These are phyloP conservation scores for Exophiala mesophila DNA, from an alignment of 2,329 filamentous ascomycete genomes.

Conservation along the genomic window DNA sequence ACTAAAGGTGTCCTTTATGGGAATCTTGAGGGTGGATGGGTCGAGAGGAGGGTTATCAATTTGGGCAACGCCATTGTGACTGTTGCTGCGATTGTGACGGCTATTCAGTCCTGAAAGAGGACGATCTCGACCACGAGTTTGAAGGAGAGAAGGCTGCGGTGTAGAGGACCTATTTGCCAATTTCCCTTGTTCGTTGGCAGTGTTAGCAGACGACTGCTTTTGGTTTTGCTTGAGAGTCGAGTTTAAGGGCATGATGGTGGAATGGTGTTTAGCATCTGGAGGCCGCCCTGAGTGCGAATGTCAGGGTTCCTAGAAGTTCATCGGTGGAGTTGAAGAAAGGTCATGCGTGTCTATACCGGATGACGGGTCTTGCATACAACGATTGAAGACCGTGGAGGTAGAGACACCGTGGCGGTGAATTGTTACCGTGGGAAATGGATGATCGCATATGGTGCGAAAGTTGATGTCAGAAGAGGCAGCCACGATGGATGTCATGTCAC, in stretches of 20 bases:
- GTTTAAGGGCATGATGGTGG: slow-evolving; percentile 13
- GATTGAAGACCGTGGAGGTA: too few relatives aligned
- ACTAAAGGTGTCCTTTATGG: slow-evolving; percentile 13
- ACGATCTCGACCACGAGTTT: neutral
- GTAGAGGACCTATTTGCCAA: slow-evolving; percentile 12
- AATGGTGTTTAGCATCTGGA: neutral
- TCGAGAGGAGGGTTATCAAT: neutral
- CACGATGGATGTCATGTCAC: too few relatives aligned
- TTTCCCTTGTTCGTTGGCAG: neutral
- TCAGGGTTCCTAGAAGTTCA: too few relatives aligned
- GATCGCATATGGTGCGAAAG: too few relatives aligned
- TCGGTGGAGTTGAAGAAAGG: too few relatives aligned
- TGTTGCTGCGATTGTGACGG: neutral
- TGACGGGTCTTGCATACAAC: too few relatives aligned
- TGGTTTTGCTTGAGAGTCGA: neutral
- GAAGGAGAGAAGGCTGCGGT: slow-evolving; percentile 10
- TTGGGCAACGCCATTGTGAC: neutral
- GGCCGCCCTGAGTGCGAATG: too few relatives aligned
- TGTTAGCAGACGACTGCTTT: neutral
- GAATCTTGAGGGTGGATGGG: slow-evolving; percentile 12
- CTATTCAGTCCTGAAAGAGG: neutral
- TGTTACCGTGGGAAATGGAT: too few relatives aligned
- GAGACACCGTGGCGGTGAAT: too few relatives aligned
- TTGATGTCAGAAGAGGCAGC: too few relatives aligned
- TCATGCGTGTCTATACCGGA: too few relatives aligned